phyloP scores from a whole-genome alignment of 176 grass and related monocot genomes.

The Cenchrus purpureus region DNA sequence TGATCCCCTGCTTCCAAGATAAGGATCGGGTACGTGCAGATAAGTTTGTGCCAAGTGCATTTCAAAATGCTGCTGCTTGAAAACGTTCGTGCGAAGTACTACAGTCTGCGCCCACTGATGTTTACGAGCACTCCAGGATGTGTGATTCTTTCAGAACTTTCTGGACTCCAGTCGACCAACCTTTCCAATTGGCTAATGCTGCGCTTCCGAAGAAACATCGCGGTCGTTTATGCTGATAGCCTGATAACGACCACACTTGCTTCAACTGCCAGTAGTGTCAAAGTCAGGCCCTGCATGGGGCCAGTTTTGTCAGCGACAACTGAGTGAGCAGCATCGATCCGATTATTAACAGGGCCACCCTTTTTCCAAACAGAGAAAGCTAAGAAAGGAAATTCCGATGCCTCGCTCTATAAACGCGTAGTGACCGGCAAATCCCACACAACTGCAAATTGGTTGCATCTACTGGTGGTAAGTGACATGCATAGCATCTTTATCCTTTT shows the following conservation, averaged over 20 bases:
- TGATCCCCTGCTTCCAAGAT: neutral
- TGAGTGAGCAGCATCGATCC: neutral
- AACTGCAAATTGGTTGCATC: neutral
- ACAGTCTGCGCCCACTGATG: neutral
- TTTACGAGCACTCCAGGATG: neutral
- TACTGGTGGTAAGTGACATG: conserved; percentile 7
- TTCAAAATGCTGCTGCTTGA: neutral
- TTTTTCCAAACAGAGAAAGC: neutral
- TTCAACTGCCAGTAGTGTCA: neutral
- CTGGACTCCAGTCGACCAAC: neutral
- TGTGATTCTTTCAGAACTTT: neutral
- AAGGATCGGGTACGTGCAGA: neutral
- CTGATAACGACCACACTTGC: neutral
- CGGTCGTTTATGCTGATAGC: neutral
- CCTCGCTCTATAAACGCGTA: conserved; percentile 8
- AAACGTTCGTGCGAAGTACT: neutral
- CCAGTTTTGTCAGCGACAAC: neutral
- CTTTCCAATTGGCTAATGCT: neutral
- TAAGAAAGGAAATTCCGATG: neutral
- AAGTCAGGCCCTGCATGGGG: neutral
- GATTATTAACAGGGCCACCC: conserved; percentile 15
- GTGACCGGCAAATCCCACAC: conserved; percentile 10
- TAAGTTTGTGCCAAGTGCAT: neutral
- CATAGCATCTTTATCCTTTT: conserved; percentile 10
- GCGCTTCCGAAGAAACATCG: neutral